A percentile compares a stretch with the other conserved stretches of the same genome.
phyloP scores from a whole-genome alignment of 345 rosid species.

The Reutealis trisperma region DNA sequence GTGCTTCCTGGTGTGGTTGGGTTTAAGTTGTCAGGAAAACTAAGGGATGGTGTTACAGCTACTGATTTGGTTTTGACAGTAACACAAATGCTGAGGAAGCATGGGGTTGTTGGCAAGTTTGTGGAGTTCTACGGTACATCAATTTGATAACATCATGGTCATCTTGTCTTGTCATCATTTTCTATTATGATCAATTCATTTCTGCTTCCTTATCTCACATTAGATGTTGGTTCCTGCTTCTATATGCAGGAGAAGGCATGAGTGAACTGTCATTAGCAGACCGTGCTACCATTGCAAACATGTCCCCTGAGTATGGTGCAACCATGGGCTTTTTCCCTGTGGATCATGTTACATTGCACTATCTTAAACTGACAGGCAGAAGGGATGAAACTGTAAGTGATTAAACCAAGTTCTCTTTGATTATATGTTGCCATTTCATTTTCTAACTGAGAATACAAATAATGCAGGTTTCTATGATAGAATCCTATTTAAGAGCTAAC shows the following conservation, averaged over 20 bases:
- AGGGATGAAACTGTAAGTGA: conserved; percentile 66
- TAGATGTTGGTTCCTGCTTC: conserved; percentile 9
- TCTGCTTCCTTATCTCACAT: conserved; percentile 9
- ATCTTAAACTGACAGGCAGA: conserved; percentile 82
- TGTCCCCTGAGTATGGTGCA: conserved; percentile 98
- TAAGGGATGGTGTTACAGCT: conserved; percentile 87
- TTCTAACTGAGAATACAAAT: conserved; percentile 21
- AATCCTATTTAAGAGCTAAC: conserved; percentile 81
- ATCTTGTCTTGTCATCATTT: background rate
- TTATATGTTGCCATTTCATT: background rate
- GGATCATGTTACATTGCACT: conserved; percentile 88
- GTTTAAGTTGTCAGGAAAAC: conserved; percentile 71
- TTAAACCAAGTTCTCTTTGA: background rate
- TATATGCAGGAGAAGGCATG: conserved; percentile 78
- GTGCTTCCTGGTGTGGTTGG: conserved; percentile 98
- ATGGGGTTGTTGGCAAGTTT: conserved; percentile 96
- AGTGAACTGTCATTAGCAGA: conserved; percentile 88
- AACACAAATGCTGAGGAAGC: conserved; percentile 92
- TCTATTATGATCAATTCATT: background rate
- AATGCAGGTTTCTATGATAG: conserved; percentile 75
- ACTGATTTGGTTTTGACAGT: conserved; percentile 94
- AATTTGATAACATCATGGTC: conserved; percentile 1
- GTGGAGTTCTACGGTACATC: conserved; percentile 73
- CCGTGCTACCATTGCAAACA: conserved; percentile 95
- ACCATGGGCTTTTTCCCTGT: conserved; percentile 99